Conservation (phyloP, 2,329 filamentous ascomycete genomes). For the Shiraia sp. region DNA sequence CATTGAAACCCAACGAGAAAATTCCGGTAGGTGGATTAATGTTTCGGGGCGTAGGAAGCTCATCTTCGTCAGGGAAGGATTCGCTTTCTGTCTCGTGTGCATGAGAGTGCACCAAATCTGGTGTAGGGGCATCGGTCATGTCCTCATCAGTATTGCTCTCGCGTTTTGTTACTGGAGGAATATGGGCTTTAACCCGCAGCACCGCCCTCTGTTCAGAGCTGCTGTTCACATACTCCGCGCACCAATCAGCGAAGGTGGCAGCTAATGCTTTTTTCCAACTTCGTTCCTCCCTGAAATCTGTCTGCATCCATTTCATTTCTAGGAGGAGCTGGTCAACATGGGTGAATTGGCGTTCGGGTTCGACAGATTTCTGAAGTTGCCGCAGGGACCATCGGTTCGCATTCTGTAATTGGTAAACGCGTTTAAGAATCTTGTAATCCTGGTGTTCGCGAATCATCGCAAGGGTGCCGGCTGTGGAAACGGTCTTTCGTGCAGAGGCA, state of each 20-base stretch:
- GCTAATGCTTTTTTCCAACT: slow-evolving; percentile 90
- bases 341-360: slow-evolving; percentile 74
- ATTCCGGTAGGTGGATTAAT: slow-evolving; percentile 71
- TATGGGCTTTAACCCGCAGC: slow-evolving; percentile 68
- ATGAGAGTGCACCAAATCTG: slow-evolving; percentile 44
- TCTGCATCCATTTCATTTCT: slow-evolving; percentile 98
- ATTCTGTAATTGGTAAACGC: slow-evolving; percentile 89
- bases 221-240: slow-evolving; percentile 77
- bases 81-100: slow-evolving; percentile 46
- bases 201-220: slow-evolving; percentile 64
- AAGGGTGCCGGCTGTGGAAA: slow-evolving; percentile 83
- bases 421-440: slow-evolving; percentile 80
- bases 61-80: slow-evolving; percentile 45
- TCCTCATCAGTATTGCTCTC: slow-evolving; percentile 29
- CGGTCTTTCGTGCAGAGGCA: slow-evolving; percentile 82
- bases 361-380: slow-evolving; percentile 81
- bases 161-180: slow-evolving; percentile 19
- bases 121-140: slow-evolving; percentile 45
- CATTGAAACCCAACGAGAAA: slow-evolving; percentile 79
- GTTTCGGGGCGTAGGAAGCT: slow-evolving; percentile 48
- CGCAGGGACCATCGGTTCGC: slow-evolving; percentile 90
- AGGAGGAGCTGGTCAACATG: slow-evolving; percentile 87
- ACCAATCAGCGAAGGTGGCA: slow-evolving; percentile 78
- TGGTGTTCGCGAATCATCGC: slow-evolving; percentile 84
- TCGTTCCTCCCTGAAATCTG: slow-evolving; percentile 89